Evolutionary conservation across 2,329 filamentous ascomycete genomes (phyloP).

Genomic region (Aspergillus fischeri): DNA sequence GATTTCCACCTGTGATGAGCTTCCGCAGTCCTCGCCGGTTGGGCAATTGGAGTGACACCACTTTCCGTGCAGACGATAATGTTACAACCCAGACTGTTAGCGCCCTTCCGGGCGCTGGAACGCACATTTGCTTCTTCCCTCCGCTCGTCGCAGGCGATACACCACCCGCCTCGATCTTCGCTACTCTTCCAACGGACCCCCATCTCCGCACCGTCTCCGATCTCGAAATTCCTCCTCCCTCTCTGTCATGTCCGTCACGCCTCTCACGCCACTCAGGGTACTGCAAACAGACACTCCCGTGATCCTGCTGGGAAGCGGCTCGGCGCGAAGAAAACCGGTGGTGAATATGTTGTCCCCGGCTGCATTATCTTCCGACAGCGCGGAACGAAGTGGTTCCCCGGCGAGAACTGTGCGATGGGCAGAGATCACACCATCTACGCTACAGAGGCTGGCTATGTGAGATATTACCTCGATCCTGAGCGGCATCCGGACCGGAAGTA

Average conservation of each 20-base stretch:
- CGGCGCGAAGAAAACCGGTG: constrained; percentile 88
- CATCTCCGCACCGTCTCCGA: constrained; percentile 22
- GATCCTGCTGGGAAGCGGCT: constrained; percentile 78
- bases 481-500: constrained; percentile 84
- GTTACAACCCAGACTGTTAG: constrained; percentile 41
- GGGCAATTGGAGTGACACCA: background rate
- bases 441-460: constrained; percentile 80
- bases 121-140: constrained; percentile 29
- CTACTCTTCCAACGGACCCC: constrained; percentile 24
- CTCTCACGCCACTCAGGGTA: constrained; percentile 61
- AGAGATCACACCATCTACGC: constrained; percentile 96
- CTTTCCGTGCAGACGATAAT: constrained; percentile 23
- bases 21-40: constrained; percentile 7
- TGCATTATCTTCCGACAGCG: constrained; percentile 98
- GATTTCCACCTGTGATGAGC: constrained; percentile 15
- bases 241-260: constrained; percentile 55
- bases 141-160: constrained; percentile 21
- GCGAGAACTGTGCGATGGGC: constrained; percentile 92
- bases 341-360: constrained; percentile 88
- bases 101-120: constrained; percentile 37
- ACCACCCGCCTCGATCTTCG: constrained; percentile 25
- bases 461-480: constrained; percentile 88
- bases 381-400: constrained; percentile 89
- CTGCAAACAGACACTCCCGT: constrained; percentile 63
- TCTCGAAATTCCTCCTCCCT: constrained; percentile 30